These are phyloP conservation scores for Eucalyptus sp. DNA, from an alignment of 345 rosid genomes.

Conservation along the genomic window DNA sequence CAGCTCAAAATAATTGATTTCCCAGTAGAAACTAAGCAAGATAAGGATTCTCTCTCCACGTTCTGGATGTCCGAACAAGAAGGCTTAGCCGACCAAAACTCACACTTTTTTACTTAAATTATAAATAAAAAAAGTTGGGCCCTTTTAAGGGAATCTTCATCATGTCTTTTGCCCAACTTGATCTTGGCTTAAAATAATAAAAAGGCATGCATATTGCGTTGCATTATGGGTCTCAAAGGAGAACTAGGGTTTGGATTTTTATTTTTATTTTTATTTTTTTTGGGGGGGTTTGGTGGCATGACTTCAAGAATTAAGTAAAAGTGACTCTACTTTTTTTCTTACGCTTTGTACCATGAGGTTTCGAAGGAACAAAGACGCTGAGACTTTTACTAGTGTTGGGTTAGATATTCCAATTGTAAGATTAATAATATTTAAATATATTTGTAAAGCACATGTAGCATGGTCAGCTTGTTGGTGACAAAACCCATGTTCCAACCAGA, in stretches of 20 bases:
- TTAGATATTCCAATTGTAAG: background rate
- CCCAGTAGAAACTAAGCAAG: background rate
- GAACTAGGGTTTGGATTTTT: background rate
- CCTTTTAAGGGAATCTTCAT: background rate
- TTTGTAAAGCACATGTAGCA: background rate
- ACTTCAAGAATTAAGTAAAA: background rate
- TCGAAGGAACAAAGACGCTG: background rate
- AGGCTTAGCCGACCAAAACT: background rate
- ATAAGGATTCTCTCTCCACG: slow-evolving; percentile 1
- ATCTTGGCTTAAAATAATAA: background rate
- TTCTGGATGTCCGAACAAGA: background rate
- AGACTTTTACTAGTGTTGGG: background rate
- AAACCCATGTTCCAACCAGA: background rate
- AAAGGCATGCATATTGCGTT: background rate
- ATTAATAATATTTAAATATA: background rate
- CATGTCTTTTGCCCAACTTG: background rate
- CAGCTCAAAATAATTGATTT: background rate
- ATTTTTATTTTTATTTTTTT: too few relatives aligned
- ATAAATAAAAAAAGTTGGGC: background rate
- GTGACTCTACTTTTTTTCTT: background rate
- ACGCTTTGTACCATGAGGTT: background rate
- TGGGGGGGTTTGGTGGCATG: background rate
- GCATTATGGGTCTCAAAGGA: background rate
- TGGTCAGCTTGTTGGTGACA: background rate
- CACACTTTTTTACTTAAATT: background rate